These are phyloP conservation scores for Cystofilobasidium macerans DNA, from an alignment of 768 basidiomycete species.

Conservation along the genomic window DNA sequence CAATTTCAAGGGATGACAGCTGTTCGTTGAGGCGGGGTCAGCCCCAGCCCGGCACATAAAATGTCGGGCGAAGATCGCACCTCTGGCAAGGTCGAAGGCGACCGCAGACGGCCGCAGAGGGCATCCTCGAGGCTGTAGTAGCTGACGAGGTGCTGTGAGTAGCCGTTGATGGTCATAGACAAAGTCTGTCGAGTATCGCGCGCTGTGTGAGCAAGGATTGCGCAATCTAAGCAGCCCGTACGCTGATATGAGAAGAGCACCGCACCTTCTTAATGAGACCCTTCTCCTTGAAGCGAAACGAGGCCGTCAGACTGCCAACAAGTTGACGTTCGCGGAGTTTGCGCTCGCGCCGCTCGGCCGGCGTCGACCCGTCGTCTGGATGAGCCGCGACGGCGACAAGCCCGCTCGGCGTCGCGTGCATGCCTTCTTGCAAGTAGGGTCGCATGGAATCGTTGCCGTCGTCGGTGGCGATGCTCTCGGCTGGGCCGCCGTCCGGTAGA, in stretches of 20 bases:
- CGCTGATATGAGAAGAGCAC: neutral
- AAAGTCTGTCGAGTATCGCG: slow-evolving; percentile 55
- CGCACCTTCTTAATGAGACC: slow-evolving; percentile 95
- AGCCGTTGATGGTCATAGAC: slow-evolving; percentile 71
- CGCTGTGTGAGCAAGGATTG: neutral
- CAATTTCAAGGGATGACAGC: neutral
- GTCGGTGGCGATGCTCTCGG: too few species aligned
- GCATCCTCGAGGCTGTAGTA: slow-evolving; percentile 93
- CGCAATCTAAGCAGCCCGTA: neutral
- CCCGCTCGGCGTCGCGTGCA: neutral
- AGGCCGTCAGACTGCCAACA: slow-evolving; percentile 82
- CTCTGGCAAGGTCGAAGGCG: slow-evolving; percentile 79
- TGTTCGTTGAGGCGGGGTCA: neutral
- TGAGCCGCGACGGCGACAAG: neutral
- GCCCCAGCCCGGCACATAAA: slow-evolving; percentile 41
- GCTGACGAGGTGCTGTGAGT: slow-evolving; percentile 82
- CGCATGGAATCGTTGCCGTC: too few species aligned
- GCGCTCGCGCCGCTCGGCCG: neutral
- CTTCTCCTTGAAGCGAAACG: slow-evolving; percentile 80
- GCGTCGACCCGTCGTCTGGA: neutral
- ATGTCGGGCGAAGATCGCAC: slow-evolving; percentile 71
- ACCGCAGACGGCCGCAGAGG: slow-evolving; percentile 70
- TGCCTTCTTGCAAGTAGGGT: neutral
- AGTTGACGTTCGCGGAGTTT: slow-evolving; percentile 53
- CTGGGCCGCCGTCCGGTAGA: too few species aligned